A percentile compares a stretch with the other conserved stretches of the same genome.
Conservation (phyloP, 202 grass and related monocot genomes). For the Eragrostis tef region DNA sequence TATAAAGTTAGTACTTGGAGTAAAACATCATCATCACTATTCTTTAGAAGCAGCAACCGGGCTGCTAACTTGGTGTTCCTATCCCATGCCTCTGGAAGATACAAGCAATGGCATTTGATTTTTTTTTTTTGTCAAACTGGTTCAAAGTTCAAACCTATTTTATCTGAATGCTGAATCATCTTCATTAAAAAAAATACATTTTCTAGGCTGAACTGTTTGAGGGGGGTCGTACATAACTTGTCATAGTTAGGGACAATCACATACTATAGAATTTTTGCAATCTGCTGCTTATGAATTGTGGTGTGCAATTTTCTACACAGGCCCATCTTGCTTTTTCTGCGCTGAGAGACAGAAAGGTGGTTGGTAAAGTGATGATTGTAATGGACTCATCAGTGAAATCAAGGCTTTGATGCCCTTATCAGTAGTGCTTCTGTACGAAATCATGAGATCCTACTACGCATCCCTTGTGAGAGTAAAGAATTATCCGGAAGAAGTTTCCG, state of each 20-base stretch:
- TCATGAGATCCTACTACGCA: background rate
- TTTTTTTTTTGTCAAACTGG: conserved; percentile 14
- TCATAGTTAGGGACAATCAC: no score
- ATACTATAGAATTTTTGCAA: no score
- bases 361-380: conserved; percentile 85
- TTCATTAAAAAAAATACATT: background rate
- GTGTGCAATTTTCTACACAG: conserved; percentile 54
- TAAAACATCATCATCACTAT: background rate
- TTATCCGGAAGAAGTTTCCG: background rate
- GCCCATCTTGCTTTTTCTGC: conserved; percentile 82
- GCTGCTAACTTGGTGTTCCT: background rate
- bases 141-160: background rate
- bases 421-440: background rate
- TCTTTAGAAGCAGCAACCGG: background rate
- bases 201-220: background rate
- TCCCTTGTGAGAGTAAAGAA: background rate
- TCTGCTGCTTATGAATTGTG: background rate
- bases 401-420: conserved; percentile 57
- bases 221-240: no score
- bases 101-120: background rate
- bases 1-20: background rate
- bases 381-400: conserved; percentile 63
- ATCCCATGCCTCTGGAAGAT: background rate
- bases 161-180: background rate
- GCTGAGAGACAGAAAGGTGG: conserved; percentile 79